Base-by-base conservation (phyloP, 2,329 filamentous ascomycete genomes). In the Cordyceps militaris region DNA sequence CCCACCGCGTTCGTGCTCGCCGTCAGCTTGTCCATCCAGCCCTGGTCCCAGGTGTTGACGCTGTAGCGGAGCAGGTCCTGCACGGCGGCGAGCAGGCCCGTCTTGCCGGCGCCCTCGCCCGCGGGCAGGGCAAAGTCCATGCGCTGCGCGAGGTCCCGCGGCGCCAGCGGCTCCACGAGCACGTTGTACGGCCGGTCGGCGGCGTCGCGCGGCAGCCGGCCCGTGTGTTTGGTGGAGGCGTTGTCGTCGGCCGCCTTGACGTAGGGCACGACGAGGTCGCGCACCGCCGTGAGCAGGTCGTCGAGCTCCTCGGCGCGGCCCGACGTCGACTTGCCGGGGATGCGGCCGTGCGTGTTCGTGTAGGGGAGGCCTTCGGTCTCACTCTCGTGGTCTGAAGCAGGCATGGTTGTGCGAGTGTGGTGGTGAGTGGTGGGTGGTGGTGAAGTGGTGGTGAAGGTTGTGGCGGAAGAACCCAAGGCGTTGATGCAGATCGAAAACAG, bases 31-130 rank as follows among this genome's bases (percentile, higher is more conserved):
- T 97, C 92, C 67, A 97, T 75, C 73, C 97, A 99, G 11, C 93
- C 93, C 72, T 96, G 92, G 67, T 96, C 89, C 89, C 92, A 97
- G 14, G 93, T 97, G 74, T 99, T 99, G 67, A 97, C 93, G 67
- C 88, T 94, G 72, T 95, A 91, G 62, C 82, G 79, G 42, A 97
- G 78, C 21, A 97, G 78, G 60, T 85, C 81, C 63, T 84, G 76
- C 48, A 96, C 80, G 3, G 83, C 83, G 34, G 84, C 79, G 28
- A 96, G 75, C 26, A 97, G 75, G 0, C 92, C 93, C 44, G 88
- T 81, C 64, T 88, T 88, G 1, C 86, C 87, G 61, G 74, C 76
- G 6, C 82, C 85, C 40, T 77, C 40, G 24, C 56, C 70, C 2
- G 70, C 72, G 0, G 87, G 85, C 4, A 91, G 74, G 8, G 80